Conservation (phyloP, 1,284 basidiomycete genomes). For the Psilocybe mexicana region DNA sequence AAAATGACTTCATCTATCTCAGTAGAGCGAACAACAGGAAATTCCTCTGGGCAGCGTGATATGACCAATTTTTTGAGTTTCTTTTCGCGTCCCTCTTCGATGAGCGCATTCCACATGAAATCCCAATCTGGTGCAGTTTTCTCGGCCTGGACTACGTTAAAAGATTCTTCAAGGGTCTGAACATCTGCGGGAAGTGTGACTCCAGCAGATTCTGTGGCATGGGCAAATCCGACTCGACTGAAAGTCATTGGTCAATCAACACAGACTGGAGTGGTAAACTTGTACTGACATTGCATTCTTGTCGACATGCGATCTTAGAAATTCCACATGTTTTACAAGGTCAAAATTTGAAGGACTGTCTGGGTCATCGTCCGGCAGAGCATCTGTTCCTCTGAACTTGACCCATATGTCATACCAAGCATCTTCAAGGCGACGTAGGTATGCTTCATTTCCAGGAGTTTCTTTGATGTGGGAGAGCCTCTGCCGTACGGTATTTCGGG, state of each 20-base stretch:
- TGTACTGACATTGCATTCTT: slow-evolving; percentile 78
- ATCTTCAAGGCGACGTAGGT: slow-evolving; percentile 78
- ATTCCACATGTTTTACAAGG: slow-evolving; percentile 73
- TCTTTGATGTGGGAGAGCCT: slow-evolving; percentile 62
- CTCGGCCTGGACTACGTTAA: slow-evolving; percentile 49
- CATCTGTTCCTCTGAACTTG: slow-evolving; percentile 63
- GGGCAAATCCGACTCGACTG: slow-evolving; percentile 61
- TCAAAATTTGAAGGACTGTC: slow-evolving; percentile 74
- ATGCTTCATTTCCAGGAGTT: slow-evolving; percentile 68
- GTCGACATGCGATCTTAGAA: slow-evolving; percentile 79
- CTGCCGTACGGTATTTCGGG: slow-evolving; percentile 66
- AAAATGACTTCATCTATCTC: slow-evolving; percentile 45
- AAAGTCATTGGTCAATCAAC: slow-evolving; percentile 12
- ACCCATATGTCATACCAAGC: slow-evolving; percentile 80
- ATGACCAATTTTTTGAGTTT: slow-evolving; percentile 60
- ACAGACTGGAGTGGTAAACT: background rate
- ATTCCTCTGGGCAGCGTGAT: slow-evolving; percentile 44
- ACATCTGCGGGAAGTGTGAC: slow-evolving; percentile 47
- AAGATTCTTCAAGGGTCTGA: slow-evolving; percentile 47
- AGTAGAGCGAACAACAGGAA: slow-evolving; percentile 32
- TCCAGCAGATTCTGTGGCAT: slow-evolving; percentile 39
- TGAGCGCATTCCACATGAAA: slow-evolving; percentile 68
- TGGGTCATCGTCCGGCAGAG: slow-evolving; percentile 73
- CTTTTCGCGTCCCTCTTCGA: slow-evolving; percentile 78
- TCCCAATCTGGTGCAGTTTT: slow-evolving; percentile 56